Conservation (phyloP, 2,329 filamentous ascomycete species). For the Dryadomyces sulphureus region DNA sequence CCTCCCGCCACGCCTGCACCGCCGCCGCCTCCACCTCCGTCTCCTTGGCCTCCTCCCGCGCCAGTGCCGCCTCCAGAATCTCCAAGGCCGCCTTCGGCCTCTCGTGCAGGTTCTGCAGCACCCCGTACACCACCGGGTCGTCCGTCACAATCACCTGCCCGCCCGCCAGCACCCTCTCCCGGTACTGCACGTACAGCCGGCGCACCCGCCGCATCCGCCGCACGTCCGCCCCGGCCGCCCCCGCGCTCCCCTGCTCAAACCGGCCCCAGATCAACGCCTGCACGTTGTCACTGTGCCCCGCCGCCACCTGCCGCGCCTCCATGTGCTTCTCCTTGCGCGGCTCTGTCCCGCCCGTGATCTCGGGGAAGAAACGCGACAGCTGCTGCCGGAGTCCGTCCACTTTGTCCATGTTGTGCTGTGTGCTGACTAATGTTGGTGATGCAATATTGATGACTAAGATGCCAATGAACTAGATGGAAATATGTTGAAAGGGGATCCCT, state of each 20-base stretch:
- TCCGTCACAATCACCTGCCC: background rate
- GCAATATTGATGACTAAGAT: no score
- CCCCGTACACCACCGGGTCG: background rate
- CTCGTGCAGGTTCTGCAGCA: background rate
- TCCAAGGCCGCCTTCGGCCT: background rate
- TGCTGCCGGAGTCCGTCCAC: background rate
- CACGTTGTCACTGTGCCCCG: background rate
- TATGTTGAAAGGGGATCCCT: no score
- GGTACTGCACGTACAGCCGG: background rate
- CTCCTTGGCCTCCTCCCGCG: background rate
- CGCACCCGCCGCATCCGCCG: no score
- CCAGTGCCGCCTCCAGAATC: background rate
- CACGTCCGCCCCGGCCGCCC: no score
- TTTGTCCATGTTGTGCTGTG: background rate
- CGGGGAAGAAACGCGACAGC: background rate
- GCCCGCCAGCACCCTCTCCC: background rate
- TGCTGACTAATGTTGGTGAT: no score
- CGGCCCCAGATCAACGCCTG: background rate
- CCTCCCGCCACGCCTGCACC: conserved; percentile 2
- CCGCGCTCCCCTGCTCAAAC: background rate
- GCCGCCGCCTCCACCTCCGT: background rate
- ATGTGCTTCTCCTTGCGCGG: no score
- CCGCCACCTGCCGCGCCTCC: background rate
- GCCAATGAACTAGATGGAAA: no score
- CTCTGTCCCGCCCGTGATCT: no score